These are phyloP conservation scores for Metahyphopichia silvanorum DNA, from an alignment of 805 yeast species.

Conservation along the genomic window DNA sequence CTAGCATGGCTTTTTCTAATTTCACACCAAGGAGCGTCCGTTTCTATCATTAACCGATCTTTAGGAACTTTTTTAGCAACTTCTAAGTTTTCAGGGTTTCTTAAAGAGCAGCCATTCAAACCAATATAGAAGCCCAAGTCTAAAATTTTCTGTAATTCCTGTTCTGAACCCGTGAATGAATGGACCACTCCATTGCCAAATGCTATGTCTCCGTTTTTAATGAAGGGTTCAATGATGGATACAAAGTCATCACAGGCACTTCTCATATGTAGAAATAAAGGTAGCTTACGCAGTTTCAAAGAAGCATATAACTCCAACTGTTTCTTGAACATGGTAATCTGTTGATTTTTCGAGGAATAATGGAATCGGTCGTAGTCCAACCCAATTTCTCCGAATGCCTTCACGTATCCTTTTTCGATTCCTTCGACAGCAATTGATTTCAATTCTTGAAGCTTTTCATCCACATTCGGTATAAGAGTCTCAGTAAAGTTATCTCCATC, in stretches of 20 bases:
- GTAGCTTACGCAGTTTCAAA: constrained; percentile 49
- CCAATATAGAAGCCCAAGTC: constrained; percentile 68
- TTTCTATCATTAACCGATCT: constrained; percentile 73
- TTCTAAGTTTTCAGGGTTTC: constrained; percentile 66
- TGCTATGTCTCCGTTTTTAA: constrained; percentile 38
- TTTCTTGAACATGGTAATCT: constrained; percentile 59
- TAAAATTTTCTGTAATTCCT: constrained; percentile 59
- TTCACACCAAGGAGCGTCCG: constrained; percentile 99
- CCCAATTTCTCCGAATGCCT: constrained; percentile 94
- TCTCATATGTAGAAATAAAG: constrained; percentile 89
- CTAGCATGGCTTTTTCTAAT: constrained; percentile 80
- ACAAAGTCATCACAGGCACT: constrained; percentile 80
- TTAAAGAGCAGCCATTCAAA: constrained; percentile 90
- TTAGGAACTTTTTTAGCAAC: constrained; percentile 70
- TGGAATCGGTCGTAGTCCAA: constrained; percentile 89
- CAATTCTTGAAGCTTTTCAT: constrained; percentile 46
- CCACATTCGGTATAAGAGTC: constrained; percentile 27
- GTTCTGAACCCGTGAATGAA: constrained; percentile 82
- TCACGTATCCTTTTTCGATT: constrained; percentile 48
- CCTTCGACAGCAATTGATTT: constrained; percentile 50
- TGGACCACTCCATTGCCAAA: constrained; percentile 80
- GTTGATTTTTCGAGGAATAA: constrained; percentile 67
- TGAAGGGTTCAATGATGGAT: constrained; percentile 57
- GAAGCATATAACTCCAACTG: constrained; percentile 65
- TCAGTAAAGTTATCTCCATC: constrained; percentile 28